These are phyloP conservation scores for Breviolum minutum DNA, from an alignment of 73 alveolate genomes.

Conservation along the genomic window DNA sequence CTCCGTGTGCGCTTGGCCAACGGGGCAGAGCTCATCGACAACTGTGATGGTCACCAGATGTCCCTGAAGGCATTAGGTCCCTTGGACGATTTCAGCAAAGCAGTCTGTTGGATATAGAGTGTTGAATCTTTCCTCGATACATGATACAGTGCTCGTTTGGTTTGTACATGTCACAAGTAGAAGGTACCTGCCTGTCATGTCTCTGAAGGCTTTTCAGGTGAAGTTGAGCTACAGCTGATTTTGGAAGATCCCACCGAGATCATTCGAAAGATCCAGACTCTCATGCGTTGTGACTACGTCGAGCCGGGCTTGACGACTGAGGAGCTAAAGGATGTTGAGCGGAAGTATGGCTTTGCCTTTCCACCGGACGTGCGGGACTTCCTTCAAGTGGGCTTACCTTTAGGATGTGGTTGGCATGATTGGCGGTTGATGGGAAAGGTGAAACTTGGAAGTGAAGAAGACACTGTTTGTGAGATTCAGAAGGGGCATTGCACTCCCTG, in stretches of 20 bases:
- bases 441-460: background rate
- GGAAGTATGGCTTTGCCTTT: slow-evolving; percentile 16
- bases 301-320: slow-evolving; percentile 27
- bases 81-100: background rate
- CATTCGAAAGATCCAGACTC: slow-evolving; percentile 4
- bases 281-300: background rate
- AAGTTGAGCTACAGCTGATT: slow-evolving; percentile 27
- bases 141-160: background rate
- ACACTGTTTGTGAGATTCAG: slow-evolving; percentile 9
- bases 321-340: slow-evolving; percentile 8
- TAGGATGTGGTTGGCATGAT: slow-evolving; percentile 48
- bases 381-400: slow-evolving; percentile 35
- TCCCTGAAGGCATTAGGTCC: background rate
- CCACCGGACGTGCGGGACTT: slow-evolving; percentile 63
- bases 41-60: background rate
- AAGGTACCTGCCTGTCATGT: background rate
- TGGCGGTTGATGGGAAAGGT: slow-evolving; percentile 46
- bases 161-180: background rate
- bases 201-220: background rate
- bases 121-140: background rate
- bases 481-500: slow-evolving; percentile 39
- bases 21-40: slow-evolving; percentile 4
- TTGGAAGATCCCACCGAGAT: slow-evolving; percentile 23
- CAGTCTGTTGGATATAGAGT: background rate
- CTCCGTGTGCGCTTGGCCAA: slow-evolving; percentile 37